Base-by-base conservation (phyloP, 2,329 filamentous ascomycete species). In the Fusarium falciforme region DNA sequence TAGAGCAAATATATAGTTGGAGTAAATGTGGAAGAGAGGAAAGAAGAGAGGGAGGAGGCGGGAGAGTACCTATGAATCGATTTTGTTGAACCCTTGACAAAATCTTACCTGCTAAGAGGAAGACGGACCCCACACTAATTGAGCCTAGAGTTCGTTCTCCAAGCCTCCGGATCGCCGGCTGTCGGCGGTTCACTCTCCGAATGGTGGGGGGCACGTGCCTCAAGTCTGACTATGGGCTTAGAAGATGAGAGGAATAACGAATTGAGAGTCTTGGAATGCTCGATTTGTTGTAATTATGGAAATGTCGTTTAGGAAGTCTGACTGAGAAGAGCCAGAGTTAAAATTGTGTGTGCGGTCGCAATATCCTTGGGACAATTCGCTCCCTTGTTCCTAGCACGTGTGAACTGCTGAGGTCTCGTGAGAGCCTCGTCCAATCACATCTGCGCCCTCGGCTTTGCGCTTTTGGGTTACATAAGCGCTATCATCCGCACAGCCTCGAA, bases 391-490 rank as follows among this genome's bases (percentile, higher is more conserved):
- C 7, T 59, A 11, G 52, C 67, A 55, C n/a, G 36, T 61, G 71
- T 42, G 31, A 73, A 40, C 40, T 36, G 61, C 59, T 35, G 20
- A 68, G 63, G 68, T 64, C 71, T 66, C 60, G 52, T 66, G 68
- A 63, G 65, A 47, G 33, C n/a, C 31, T 27, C 10, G 58, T 8
- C 72, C 66, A 74, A 74, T 75, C 44, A 65, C 22, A 63, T 14
- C 17, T 36, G 25, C 9, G 5, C n/a, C 6, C 20, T 17, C 25
- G 5, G 16, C 7, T 5, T 11, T 22, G 1, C 22, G 2, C 22
- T 31, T 14, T 22, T 22, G 27, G 5, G 54, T 78, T 78, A 78
- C 71, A 52, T 78, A 78, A 78, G 59, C 64, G 31, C 33, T 6
- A 2, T 35, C 42, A 17, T 2, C 12, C 6, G 12, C 6, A 2